Evolutionary conservation across 805 yeast species (phyloP).

Genomic region (Torulaspora quercuum): DNA sequence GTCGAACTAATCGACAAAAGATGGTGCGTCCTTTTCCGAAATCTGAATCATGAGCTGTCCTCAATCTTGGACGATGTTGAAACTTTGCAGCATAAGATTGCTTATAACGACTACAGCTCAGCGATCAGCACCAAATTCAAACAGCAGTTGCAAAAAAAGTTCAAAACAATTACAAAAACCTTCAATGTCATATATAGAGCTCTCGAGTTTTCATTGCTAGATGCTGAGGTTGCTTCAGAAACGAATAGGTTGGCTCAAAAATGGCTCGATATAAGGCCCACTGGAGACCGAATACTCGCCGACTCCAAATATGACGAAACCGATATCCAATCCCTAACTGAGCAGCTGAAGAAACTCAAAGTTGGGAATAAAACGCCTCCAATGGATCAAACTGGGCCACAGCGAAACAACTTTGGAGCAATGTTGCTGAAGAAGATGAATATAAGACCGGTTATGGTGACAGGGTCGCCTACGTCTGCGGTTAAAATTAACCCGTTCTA

Average conservation of each 20-base stretch:
- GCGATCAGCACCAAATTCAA: constrained; percentile 28
- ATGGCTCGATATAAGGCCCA: constrained; percentile 34
- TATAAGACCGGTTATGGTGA: constrained; percentile 39
- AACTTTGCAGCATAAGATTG: constrained; percentile 15
- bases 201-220: constrained; percentile 41
- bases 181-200: constrained; percentile 40
- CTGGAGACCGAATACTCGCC: constrained; percentile 17
- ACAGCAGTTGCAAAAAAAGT: constrained; percentile 38
- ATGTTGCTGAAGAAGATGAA: constrained; percentile 42
- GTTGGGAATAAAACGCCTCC: constrained; percentile 9
- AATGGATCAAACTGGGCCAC: constrained; percentile 5
- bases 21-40: constrained; percentile 54
- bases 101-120: constrained; percentile 11
- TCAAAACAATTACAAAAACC: constrained; percentile 41
- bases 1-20: constrained; percentile 48
- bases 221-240: constrained; percentile 36
- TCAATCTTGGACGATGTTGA: constrained; percentile 27
- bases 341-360: constrained; percentile 7
- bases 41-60: constrained; percentile 43
- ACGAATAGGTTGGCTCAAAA: constrained; percentile 38
- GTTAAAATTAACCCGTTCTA: constrained; percentile 24
- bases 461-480: constrained; percentile 31
- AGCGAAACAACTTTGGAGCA: constrained; percentile 36
- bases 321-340: constrained; percentile 9
- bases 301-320: constrained; percentile 2